These are phyloP conservation scores for Annona cherimola DNA, from an alignment of 164 flowering plant species.

Conservation along the genomic window DNA sequence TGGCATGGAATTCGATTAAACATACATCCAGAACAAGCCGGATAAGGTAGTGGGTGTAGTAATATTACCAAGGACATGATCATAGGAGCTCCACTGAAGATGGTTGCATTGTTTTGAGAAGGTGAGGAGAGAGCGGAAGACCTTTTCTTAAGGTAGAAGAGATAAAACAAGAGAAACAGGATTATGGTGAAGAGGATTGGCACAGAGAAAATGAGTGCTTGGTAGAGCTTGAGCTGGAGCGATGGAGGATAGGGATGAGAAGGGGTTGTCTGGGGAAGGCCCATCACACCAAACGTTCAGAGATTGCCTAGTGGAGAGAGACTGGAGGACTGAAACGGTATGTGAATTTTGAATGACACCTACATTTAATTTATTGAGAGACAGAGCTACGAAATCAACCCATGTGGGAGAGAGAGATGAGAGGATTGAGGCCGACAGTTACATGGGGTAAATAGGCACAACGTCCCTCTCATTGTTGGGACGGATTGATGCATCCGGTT, in stretches of 20 bases:
- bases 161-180: slow-evolving; percentile 50
- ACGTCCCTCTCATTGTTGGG: too few relatives aligned
- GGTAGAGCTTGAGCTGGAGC: slow-evolving; percentile 49
- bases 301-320: too few relatives aligned
- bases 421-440: too few relatives aligned
- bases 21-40: not conserved
- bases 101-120: slow-evolving; percentile 28
- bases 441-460: too few relatives aligned
- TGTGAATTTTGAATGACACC: too few relatives aligned
- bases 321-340: too few relatives aligned
- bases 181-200: slow-evolving; percentile 54
- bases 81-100: slow-evolving; percentile 21
- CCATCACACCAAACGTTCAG: too few relatives aligned
- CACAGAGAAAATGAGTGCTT: slow-evolving; percentile 56
- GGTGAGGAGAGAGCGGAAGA: slow-evolving; percentile 33
- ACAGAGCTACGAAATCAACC: too few relatives aligned
- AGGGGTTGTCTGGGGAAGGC: slow-evolving; percentile 34
- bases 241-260: slow-evolving; percentile 61
- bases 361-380: too few relatives aligned
- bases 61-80: slow-evolving; percentile 30
- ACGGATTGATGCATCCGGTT: too few relatives aligned
- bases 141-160: slow-evolving; percentile 59
- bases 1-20: too few relatives aligned
- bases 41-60: not conserved
- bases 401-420: too few relatives aligned